phyloP scores from a whole-genome alignment of 2,329 filamentous ascomycete species.

The Calonectria honghensis region DNA sequence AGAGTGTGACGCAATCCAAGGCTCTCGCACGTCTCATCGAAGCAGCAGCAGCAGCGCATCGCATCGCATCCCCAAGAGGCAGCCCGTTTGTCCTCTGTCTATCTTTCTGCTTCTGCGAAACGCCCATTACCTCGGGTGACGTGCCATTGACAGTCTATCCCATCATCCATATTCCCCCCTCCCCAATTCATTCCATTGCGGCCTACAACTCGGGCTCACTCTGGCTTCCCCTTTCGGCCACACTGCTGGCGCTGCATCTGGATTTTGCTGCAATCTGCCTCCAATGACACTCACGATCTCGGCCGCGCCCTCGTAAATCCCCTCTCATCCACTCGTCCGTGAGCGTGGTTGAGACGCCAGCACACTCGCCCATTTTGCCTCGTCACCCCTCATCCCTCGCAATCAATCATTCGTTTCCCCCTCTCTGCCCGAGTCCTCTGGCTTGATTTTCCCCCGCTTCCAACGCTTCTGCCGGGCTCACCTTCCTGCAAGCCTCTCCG shows the following conservation, averaged over 20 bases:
- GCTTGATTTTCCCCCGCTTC: slow-evolving; percentile 31
- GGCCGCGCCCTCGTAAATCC: slow-evolving; percentile 40
- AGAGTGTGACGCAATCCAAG: slow-evolving; percentile 19
- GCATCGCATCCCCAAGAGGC: neutral
- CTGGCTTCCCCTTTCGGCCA: slow-evolving; percentile 30
- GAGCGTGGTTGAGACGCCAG: slow-evolving; percentile 5
- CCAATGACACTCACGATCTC: slow-evolving; percentile 42
- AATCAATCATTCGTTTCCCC: slow-evolving; percentile 27
- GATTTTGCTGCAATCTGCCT: slow-evolving; percentile 25
- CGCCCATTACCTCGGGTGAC: slow-evolving; percentile 44
- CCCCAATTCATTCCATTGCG: slow-evolving; percentile 17
- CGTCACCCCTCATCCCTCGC: slow-evolving; percentile 7
- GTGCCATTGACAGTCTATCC: slow-evolving; percentile 48
- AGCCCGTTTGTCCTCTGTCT: neutral
- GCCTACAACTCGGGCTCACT: slow-evolving; percentile 7
- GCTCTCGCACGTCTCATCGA: neutral
- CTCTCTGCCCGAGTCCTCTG: slow-evolving; percentile 27
- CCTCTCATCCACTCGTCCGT: slow-evolving; percentile 40
- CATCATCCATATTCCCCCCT: neutral
- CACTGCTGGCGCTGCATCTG: slow-evolving; percentile 22
- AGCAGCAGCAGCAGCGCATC: neutral
- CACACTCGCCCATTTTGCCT: slow-evolving; percentile 17
- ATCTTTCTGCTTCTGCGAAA: neutral
- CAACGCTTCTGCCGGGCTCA: slow-evolving; percentile 5
- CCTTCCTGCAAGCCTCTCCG: neutral